These are phyloP conservation scores for Atkinsonella hypoxylon DNA, from an alignment of 2,329 filamentous ascomycete genomes.

Conservation along the genomic window DNA sequence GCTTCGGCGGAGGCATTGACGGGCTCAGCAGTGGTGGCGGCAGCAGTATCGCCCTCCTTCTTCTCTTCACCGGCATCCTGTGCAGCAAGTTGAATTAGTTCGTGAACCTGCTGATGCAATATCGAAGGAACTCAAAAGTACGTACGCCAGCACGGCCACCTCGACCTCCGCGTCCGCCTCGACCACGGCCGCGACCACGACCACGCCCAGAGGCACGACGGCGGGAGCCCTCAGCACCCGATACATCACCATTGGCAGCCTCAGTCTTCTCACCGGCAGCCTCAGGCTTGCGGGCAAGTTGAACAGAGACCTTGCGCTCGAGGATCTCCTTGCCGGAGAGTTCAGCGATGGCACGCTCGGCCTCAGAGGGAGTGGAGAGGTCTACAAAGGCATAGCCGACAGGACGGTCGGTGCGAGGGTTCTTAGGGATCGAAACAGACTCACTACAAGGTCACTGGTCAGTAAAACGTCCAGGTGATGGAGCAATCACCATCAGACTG, in stretches of 20 bases:
- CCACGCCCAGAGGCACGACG: slow-evolving; percentile 52
- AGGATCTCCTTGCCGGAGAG: slow-evolving; percentile 96
- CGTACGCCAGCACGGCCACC: slow-evolving; percentile 32
- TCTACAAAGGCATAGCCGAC: slow-evolving; percentile 99
- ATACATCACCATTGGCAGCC: slow-evolving; percentile 63
- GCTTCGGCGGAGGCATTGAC: slow-evolving; percentile 33
- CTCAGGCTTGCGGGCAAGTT: slow-evolving; percentile 96
- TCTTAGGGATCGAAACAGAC: slow-evolving; percentile 97
- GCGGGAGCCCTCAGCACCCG: slow-evolving; percentile 53
- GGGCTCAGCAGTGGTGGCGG: slow-evolving; percentile 30
- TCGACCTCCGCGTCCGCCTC: slow-evolving; percentile 53
- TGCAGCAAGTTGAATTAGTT: neutral
- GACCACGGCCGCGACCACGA: slow-evolving; percentile 58
- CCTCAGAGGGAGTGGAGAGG: slow-evolving; percentile 86
- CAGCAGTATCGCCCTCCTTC: slow-evolving; percentile 31
- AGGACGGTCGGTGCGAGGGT: slow-evolving; percentile 95
- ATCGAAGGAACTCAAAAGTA: slow-evolving; percentile 10
- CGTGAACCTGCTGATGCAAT: slow-evolving; percentile 27
- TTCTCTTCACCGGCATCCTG: slow-evolving; percentile 29
- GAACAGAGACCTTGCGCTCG: slow-evolving; percentile 97
- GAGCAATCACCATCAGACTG: neutral
- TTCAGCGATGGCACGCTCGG: slow-evolving; percentile 87
- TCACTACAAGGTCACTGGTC: slow-evolving; percentile 48
- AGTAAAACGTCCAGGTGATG: neutral
- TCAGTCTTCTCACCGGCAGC: slow-evolving; percentile 66